Base-by-base conservation (phyloP, 345 rosid species). In the Psidium friedrichsthalianum region DNA sequence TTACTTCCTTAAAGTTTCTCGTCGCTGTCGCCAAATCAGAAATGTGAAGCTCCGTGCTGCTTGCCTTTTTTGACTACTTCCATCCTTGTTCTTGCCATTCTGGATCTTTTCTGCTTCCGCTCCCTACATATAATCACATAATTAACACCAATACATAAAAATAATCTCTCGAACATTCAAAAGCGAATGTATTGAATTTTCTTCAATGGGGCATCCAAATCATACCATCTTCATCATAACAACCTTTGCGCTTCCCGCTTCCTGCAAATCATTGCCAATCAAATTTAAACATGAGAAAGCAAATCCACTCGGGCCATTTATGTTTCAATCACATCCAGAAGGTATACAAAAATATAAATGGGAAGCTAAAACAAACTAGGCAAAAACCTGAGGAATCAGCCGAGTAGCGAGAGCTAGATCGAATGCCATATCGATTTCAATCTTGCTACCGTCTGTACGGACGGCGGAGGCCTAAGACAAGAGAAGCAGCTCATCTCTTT, bases 1-100 rank as follows among this genome's bases (percentile, higher is more conserved):
- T 93, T 32, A 86, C 84, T 86, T 95, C 99, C 53, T 90, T 89
- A 83, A 97, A 97, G 88, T 95, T 97, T 86, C 88, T 86, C 2
- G 98, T 95, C 0, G 99, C 98, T 0, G 88, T 85, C 0, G 99
- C 98, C 16, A 97, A 92, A 64, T 97, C 98, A 58, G 90, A 74
- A 97, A 97, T 8, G 99, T 95, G 92, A 97, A 94, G 88, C 99
- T 94, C 24, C 91, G 87, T 0, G 98, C 98, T 29, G 94, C 95
- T 88, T 86, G 88, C 84, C 84, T 57, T 89, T 89, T 90, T 1
- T 89, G 64, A 29, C 82, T 82, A 83, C 61, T 74, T 3, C 58
- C 85, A 21, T 56, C 87, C 36, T 84, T 89, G 84, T 82, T 89
- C 86, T 90, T 93, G 22, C 83, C 80, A 83, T 76, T 27, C 47